Base-by-base conservation (phyloP, 2,329 filamentous ascomycete genomes). In the Hypoxylon sp. region DNA sequence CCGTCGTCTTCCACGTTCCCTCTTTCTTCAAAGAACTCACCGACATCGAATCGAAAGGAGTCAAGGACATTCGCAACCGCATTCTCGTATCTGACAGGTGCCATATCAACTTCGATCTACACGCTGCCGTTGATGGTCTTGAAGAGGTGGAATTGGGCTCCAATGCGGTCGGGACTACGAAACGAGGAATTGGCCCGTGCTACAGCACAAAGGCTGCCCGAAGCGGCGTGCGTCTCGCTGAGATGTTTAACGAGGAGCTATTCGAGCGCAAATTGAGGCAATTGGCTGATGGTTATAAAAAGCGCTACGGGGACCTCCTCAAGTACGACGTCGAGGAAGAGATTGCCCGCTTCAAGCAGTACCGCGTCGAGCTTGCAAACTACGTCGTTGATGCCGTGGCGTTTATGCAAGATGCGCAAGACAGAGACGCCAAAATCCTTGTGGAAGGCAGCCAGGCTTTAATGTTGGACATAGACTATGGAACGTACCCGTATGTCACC, bases 241-340 rank as follows among this genome's bases (percentile, higher is more conserved):
- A 57, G 29, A 57, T 57, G 54, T 57, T 47, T 6, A 48, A 57
- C 29, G 54, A 47, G 6, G 54, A 57, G 19, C 13, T 37, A 1
- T 57, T 57, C 17, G 54, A 57, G 31, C 39, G 39, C 17, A 44
- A 44, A 17, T 17, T 44, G 39, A 7, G 39, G 11, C 39, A 44
- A 44, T 44, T 44, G 54, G 54, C 54, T 24, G 42, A 29, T 10
- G 74, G 82, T 13, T 91, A 86, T 80, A 85, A 88, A 81, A 89
- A 90, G 81, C 85, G 90, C 56, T 93, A 89, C 73, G 91, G 91
- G 6, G 87, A 91, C 70, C 80, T 92, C 24, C 79, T 92, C 54
- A 77, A 88, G 72, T 87, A 88, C 77, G 88, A 93, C 70, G 84
- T 91, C 4, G 90, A 93, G 71, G 88, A 89, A 48, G 92, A 94